Percentiles rank a stretch among this genome's conserved stretches.
These are phyloP conservation scores for Rhynchosporium secalis DNA, from an alignment of 2,329 filamentous ascomycete genomes.

Conservation along the genomic window DNA sequence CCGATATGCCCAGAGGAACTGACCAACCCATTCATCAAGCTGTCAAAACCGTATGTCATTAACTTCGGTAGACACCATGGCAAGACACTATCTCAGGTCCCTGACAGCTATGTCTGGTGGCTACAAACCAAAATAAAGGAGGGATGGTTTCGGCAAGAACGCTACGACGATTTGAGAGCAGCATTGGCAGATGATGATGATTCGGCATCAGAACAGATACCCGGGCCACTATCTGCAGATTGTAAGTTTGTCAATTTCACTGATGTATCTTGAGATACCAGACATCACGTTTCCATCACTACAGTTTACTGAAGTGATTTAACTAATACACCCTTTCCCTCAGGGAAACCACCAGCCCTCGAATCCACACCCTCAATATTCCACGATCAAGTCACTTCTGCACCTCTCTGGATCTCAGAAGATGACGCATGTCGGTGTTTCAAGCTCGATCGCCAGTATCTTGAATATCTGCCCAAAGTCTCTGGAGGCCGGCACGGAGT, in stretches of 20 bases:
- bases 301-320: neutral
- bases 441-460: neutral
- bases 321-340: neutral
- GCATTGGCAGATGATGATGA: neutral
- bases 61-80: neutral
- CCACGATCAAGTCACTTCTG: neutral
- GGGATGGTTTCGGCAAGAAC: neutral
- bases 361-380: neutral
- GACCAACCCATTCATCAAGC: neutral
- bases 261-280: neutral
- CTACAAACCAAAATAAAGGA: neutral
- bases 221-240: neutral
- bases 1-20: neutral
- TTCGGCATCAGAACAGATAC: neutral
- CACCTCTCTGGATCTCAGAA: neutral
- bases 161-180: neutral
- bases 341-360: neutral
- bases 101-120: neutral
- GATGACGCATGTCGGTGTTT: neutral
- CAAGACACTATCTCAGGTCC: neutral
- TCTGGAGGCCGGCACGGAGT: neutral
- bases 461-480: neutral
- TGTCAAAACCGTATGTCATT: neutral
- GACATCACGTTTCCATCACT: neutral
- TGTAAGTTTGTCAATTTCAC: neutral